Conservation (phyloP, 2,329 filamentous ascomycete species). For the Cadophora sp. region DNA sequence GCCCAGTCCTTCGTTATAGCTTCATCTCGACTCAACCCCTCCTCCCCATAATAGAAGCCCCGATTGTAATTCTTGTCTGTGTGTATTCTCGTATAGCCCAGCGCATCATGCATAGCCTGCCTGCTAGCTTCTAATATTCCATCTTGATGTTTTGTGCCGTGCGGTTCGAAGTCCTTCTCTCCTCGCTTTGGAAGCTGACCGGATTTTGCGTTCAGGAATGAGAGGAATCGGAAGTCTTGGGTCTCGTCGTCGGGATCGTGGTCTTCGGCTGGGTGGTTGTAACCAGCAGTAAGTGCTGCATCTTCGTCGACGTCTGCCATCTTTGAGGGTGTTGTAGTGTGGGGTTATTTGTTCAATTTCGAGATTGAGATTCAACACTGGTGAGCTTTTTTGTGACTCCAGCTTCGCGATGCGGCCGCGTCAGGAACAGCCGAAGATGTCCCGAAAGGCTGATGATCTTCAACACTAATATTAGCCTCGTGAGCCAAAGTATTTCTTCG, state of each 20-base stretch:
- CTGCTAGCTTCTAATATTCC: constrained; percentile 81
- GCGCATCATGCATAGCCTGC: constrained; percentile 85
- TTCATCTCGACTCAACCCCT: constrained; percentile 43
- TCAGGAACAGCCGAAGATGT: background rate
- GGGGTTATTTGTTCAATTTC: background rate
- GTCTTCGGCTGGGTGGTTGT: constrained; percentile 50
- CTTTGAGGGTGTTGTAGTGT: background rate
- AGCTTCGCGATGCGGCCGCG: constrained; percentile 30
- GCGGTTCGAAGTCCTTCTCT: constrained; percentile 96
- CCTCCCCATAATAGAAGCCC: constrained; percentile 75
- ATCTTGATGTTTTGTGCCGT: constrained; percentile 84
- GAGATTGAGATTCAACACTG: background rate
- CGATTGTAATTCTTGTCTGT: constrained; percentile 68
- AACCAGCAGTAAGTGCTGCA: constrained; percentile 38
- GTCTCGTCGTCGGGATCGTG: constrained; percentile 77
- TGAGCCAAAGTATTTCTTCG: background rate
- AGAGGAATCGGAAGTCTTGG: constrained; percentile 84
- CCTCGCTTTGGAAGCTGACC: constrained; percentile 81
- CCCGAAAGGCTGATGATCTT: background rate
- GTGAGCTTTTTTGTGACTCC: constrained; percentile 24
- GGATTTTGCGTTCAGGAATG: constrained; percentile 58
- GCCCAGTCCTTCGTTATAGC: constrained; percentile 73
- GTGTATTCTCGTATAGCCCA: constrained; percentile 79
- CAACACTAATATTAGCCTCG: background rate
- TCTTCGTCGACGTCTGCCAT: constrained; percentile 46